Evolutionary conservation across 768 basidiomycete genomes (phyloP), one percentile per base, ranked within the genome.

Genomic region (Boletus coccyginus): DNA sequence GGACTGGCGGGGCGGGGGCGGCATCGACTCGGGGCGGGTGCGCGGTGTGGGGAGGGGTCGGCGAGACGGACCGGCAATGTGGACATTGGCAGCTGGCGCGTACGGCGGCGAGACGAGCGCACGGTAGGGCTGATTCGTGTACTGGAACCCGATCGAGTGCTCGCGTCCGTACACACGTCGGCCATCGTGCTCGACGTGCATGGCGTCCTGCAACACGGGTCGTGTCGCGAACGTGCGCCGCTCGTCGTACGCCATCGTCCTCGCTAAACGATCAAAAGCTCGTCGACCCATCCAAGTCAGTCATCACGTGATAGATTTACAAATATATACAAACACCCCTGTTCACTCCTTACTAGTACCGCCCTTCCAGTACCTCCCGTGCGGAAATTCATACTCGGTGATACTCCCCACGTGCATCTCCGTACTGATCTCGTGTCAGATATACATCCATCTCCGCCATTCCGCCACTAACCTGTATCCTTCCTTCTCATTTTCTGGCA

Each of bases 351-450:
- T 27, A 35, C 1, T n/a, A 21, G 21, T 21, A 6, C 27, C 6
- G 27, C 27, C 27, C 27, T 27, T 27, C 27, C 27, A 27, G 27
- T 27, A 27, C 27, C 6, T 39, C 42, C 94, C 94, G 57, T 81
- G 75, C 10, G 94, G 94, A 83, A 83, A 96, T 65, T 88, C 85
- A 67, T 79, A 95, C 66, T 87, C 27, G 27, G 27, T 6, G 64
- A 95, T 92, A 59, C 88, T 90, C 42, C 79, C 66, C 55, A 85
- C 80, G 69, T 83, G 80, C 85, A 96, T 94, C 76, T 94, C 89
- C 67, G 95, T 94, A 59, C 92, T 67, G 19, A 9, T 38, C 24
- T 16, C 43, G 27, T 39, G 54, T 61, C 52, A 56, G 43, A 39
- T 21, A 49, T 7, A 35, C 29, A 0, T 29, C 50, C 46, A 52